A percentile compares a stretch with the other conserved stretches of the same genome.
phyloP scores from a whole-genome alignment of 2,329 filamentous ascomycete genomes.

The Hypoxylon sp. region DNA sequence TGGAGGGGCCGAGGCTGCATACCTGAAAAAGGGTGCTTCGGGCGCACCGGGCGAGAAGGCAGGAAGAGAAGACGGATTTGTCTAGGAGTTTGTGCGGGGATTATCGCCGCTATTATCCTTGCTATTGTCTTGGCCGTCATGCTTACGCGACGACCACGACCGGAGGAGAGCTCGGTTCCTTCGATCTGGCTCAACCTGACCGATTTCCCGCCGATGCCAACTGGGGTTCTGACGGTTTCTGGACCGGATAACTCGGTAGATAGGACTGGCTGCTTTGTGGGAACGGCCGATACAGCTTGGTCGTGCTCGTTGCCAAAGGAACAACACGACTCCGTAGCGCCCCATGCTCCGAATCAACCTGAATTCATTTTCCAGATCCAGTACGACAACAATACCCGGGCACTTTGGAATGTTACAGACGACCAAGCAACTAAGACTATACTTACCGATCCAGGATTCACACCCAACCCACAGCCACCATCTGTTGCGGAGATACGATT shows the following conservation, averaged over 20 bases:
- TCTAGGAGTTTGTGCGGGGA: slow-evolving; percentile 64
- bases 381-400: slow-evolving; percentile 72
- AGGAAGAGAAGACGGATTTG: slow-evolving; percentile 75
- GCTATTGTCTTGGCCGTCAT: slow-evolving; percentile 71
- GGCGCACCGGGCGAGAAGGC: slow-evolving; percentile 73
- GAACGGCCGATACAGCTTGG: slow-evolving; percentile 77
- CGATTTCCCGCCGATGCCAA: slow-evolving; percentile 87
- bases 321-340: slow-evolving; percentile 73
- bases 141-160: slow-evolving; percentile 61
- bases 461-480: slow-evolving; percentile 71
- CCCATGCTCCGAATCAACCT: slow-evolving; percentile 78
- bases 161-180: slow-evolving; percentile 51
- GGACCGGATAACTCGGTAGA: slow-evolving; percentile 76
- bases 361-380: slow-evolving; percentile 86
- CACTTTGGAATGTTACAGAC: slow-evolving; percentile 66
- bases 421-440: slow-evolving; percentile 39
- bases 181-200: slow-evolving; percentile 86
- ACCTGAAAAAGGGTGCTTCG: slow-evolving; percentile 75
- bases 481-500: slow-evolving; percentile 81
- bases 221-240: slow-evolving; percentile 83
- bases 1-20: slow-evolving; percentile 78
- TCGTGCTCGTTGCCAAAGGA: slow-evolving; percentile 89
- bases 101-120: slow-evolving; percentile 70
- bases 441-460: slow-evolving; percentile 56
- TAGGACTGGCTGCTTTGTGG: slow-evolving; percentile 79